These are phyloP conservation scores for Themeda triandra DNA, from an alignment of 176 grass and related monocot species.

Conservation along the genomic window DNA sequence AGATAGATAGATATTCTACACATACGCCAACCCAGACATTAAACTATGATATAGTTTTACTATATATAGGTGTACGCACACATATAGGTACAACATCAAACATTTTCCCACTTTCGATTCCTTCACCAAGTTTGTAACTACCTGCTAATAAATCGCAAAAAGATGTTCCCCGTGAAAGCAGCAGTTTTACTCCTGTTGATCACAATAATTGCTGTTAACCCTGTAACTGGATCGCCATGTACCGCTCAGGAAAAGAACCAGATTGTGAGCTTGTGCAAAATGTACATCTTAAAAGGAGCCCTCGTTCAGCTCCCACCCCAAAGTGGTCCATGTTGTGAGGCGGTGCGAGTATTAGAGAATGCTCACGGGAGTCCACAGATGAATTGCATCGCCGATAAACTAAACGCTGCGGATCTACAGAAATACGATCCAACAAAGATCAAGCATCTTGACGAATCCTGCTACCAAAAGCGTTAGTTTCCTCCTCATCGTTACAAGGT, in stretches of 20 bases:
- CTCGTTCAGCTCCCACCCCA: neutral
- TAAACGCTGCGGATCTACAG: neutral
- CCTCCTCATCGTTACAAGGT: neutral
- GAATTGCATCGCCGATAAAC: neutral
- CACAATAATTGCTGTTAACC: neutral
- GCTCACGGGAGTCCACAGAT: neutral
- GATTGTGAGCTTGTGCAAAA: neutral
- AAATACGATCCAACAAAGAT: neutral
- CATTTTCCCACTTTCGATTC: neutral
- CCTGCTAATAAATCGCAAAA: neutral
- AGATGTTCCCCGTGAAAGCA: neutral
- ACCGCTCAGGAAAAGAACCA: neutral
- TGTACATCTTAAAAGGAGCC: neutral
- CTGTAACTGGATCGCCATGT: neutral
- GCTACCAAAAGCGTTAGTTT: neutral
- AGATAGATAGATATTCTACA: neutral
- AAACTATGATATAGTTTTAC: neutral
- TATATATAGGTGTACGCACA: neutral
- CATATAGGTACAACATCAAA: neutral
- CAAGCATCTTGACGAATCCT: neutral
- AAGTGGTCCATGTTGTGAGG: neutral
- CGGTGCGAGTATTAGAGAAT: neutral
- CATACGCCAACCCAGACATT: too few species aligned
- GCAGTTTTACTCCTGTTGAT: neutral
- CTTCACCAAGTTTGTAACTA: neutral